Percentiles rank a stretch among this genome's conserved stretches.
These are phyloP conservation scores for Cladosporium cucumerinum DNA, from an alignment of 2,329 filamentous ascomycete species.

Conservation along the genomic window DNA sequence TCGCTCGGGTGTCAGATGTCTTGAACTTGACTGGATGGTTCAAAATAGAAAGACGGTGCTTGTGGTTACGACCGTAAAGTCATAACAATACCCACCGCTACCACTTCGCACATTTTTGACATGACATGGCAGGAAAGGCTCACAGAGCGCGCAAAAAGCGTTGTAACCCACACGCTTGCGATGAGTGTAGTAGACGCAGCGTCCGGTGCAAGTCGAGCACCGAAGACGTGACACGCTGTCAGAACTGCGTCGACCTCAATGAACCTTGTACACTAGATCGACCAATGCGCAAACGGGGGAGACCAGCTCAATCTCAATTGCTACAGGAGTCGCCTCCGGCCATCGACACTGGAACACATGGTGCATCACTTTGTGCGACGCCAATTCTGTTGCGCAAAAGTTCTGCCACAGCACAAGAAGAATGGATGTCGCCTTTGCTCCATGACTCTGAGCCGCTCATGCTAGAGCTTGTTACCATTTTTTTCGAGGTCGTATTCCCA, in stretches of 20 bases:
- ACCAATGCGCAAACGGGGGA: constrained; percentile 23
- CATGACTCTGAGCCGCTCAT: constrained; percentile 35
- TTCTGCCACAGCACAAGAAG: not conserved
- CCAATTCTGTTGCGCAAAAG: not conserved
- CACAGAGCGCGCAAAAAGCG: constrained; percentile 18
- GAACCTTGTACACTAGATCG: constrained; percentile 44
- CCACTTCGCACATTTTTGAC: not conserved
- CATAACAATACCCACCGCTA: not conserved
- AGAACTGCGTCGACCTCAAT: constrained; percentile 46
- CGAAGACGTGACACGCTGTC: constrained; percentile 37
- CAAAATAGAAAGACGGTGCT: not conserved
- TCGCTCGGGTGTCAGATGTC: not conserved
- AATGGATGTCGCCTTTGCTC: not conserved
- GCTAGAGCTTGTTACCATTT: constrained; percentile 45
- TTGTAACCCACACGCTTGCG: constrained; percentile 29
- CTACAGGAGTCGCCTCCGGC: not conserved
- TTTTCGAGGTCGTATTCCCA: constrained; percentile 51
- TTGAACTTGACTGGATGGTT: not conserved
- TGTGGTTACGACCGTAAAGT: not conserved
- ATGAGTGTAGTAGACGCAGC: constrained; percentile 47
- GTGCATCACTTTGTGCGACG: not conserved
- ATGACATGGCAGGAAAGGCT: not conserved
- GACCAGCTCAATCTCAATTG: constrained; percentile 27
- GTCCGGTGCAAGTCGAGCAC: constrained; percentile 25
- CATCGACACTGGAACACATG: not conserved